phyloP scores from a whole-genome alignment of 306 rosid species.

The Medicago arabica region DNA sequence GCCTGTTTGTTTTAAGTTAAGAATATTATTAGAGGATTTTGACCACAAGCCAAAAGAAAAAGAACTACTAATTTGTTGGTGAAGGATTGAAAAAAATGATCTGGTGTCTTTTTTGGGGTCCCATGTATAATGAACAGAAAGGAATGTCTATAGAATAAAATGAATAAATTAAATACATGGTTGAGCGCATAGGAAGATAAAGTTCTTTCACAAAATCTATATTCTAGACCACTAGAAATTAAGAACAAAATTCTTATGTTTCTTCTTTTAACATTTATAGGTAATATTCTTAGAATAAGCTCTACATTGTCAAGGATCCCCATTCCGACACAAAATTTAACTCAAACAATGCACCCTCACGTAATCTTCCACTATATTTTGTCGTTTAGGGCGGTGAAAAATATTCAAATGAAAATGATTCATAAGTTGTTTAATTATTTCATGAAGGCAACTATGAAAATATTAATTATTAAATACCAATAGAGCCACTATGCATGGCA shows the following conservation, averaged over 20 bases:
- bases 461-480: background rate
- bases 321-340: slow-evolving; percentile 9
- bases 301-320: slow-evolving; percentile 2
- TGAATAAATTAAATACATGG: background rate
- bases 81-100: background rate
- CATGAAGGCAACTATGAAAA: background rate
- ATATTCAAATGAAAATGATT: background rate
- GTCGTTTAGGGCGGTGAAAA: slow-evolving; percentile 4
- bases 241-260: background rate
- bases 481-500: background rate
- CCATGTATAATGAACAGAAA: background rate
- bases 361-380: slow-evolving; percentile 21
- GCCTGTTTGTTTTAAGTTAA: no score
- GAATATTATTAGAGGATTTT: no score
- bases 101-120: background rate
- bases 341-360: background rate
- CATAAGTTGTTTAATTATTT: background rate
- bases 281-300: slow-evolving; percentile 2
- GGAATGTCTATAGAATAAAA: background rate
- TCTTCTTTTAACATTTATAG: slow-evolving; percentile 7
- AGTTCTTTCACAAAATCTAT: background rate
- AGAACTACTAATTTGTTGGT: no score
- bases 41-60: no score
- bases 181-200: background rate
- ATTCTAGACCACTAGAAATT: slow-evolving; percentile 4